Evolutionary conservation across 2,329 filamentous ascomycete genomes (phyloP), one percentile per base, ranked within the genome.

Genomic region (Cladosporium sp.): DNA sequence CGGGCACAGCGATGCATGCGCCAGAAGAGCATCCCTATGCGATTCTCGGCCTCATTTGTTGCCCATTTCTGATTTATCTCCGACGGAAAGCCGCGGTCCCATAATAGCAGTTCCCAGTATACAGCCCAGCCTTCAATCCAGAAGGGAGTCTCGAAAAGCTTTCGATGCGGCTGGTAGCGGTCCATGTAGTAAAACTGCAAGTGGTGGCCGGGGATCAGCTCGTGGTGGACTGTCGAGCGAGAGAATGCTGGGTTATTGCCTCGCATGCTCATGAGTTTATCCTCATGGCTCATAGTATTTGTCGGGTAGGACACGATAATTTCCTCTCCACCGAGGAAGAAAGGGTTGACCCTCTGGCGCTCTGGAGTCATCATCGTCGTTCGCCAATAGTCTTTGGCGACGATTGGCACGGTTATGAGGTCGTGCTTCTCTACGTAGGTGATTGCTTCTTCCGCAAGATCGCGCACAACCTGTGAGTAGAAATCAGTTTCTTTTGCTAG

Each of bases 21-120:
- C 83, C 83, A 85, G 66, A 84, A 85, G 7, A 86, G 69, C 61
- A 83, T 81, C 0, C 83, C 83, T 20, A 85, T 75, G 37, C 75
- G 74, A 60, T 84, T 79, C 58, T 81, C 77, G 0, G 82, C 74
- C 12, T 48, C 45, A 10, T 48, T 48, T 17, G 28, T 48, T 10
- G 45, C 45, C 45, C 45, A 48, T 22, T 22, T 35, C 17, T 48
- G 45, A 10, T 25, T 25, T 8, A 48, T 48, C 0, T 74, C 73
- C 3, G 72, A 70, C 57, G 78, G 76, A 63, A 83, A 85, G 28
- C 75, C 75, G 25, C 79, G 74, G 40, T 80, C 69, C 81, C 81
- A 86, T 15, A 86, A 73, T 17, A 83, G 66, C 63, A 84, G 73
- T 69, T 85, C 83, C 82, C 82, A 85, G 66, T 85, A 85, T 62